Evolutionary conservation across 805 yeast genomes (phyloP).

Genomic region (Wickerhamomyces bovis): DNA sequence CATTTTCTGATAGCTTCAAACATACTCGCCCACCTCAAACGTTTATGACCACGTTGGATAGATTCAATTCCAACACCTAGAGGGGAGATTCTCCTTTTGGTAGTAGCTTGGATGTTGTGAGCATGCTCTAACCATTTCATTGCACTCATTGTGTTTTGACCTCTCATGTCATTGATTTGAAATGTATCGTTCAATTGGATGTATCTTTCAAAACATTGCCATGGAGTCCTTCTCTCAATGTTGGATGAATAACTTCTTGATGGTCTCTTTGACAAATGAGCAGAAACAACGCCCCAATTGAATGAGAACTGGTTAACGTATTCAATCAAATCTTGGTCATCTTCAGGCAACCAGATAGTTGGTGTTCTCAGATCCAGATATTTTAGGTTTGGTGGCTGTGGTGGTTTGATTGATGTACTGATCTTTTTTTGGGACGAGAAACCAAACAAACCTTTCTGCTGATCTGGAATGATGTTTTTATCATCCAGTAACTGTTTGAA

Average conservation of each 20-base stretch:
- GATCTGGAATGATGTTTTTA: slow-evolving; percentile 31
- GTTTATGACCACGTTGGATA: slow-evolving; percentile 85
- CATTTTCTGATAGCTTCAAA: slow-evolving; percentile 90
- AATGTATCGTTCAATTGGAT: slow-evolving; percentile 87
- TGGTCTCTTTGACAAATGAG: slow-evolving; percentile 63
- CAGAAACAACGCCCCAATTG: slow-evolving; percentile 90
- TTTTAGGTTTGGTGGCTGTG: slow-evolving; percentile 80
- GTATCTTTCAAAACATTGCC: slow-evolving; percentile 98
- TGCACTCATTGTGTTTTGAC: slow-evolving; percentile 75
- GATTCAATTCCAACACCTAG: slow-evolving; percentile 91
- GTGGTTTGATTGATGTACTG: slow-evolving; percentile 67
- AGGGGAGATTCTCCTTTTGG: slow-evolving; percentile 85
- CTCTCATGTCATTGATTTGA: slow-evolving; percentile 82
- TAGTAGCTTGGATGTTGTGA: slow-evolving; percentile 79
- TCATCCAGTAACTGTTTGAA: slow-evolving; percentile 43
- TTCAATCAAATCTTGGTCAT: slow-evolving; percentile 73
- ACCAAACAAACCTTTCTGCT: slow-evolving; percentile 52
- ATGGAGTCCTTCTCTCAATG: slow-evolving; percentile 92
- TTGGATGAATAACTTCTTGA: slow-evolving; percentile 73
- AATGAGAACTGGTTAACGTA: slow-evolving; percentile 82
- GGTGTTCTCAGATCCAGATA: slow-evolving; percentile 82
- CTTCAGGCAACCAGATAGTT: slow-evolving; percentile 94
- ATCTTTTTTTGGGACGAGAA: slow-evolving; percentile 42
- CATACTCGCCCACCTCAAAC: slow-evolving; percentile 94
- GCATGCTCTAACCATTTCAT: slow-evolving; percentile 92